Evolutionary conservation across 2,329 filamentous ascomycete genomes (phyloP), one percentile per base, ranked within the genome.

Genomic region (Claviceps fusiformis): DNA sequence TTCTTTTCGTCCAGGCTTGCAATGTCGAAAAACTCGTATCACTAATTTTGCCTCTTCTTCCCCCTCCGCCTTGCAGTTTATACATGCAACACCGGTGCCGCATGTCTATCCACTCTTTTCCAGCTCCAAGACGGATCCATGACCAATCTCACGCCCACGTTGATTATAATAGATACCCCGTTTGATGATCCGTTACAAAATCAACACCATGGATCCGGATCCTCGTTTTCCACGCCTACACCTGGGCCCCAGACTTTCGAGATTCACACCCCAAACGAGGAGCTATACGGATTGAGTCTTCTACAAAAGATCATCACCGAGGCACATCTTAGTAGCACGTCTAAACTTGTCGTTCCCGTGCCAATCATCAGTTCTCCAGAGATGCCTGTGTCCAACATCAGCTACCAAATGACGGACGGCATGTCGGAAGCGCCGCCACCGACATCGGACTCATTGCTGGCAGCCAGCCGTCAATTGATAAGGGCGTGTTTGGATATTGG

Each of bases 401-500:
- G 60, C 54, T 64, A 68, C 43, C 67, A 67, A 53, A 68, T 70
- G 62, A 69, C 69, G 3, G 68, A 70, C 50, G 68, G 68, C 57
- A 62, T 70, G 31, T 67, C 69, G 33, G 74, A 75, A 57, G 72
- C 19, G 19, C 19, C 61, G 19, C 60, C 60, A 9, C 31, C 58
- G 29, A 68, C 56, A 17, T 54, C 64, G 6, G 53, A 63, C 48
- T 61, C 57, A 35, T 61, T 61, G 33, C 60, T 69, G 27, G 62
- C 65, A 29, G 60, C 62, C 35, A 65, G 69, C 55, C 70, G 70
- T 52, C 64, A 60, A 46, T 68, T 79, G 54, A 75, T 91, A 57
- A 80, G 84, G 61, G 82, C 78, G 62, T 95, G 89, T 65, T 72
- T 97, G 29, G 89, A 95, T 64, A 82, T 87, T 4, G 93, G 93